Evolutionary conservation across 768 basidiomycete species (phyloP), one percentile per base, ranked within the genome.

Genomic region (Fistulinella prunicolor): DNA sequence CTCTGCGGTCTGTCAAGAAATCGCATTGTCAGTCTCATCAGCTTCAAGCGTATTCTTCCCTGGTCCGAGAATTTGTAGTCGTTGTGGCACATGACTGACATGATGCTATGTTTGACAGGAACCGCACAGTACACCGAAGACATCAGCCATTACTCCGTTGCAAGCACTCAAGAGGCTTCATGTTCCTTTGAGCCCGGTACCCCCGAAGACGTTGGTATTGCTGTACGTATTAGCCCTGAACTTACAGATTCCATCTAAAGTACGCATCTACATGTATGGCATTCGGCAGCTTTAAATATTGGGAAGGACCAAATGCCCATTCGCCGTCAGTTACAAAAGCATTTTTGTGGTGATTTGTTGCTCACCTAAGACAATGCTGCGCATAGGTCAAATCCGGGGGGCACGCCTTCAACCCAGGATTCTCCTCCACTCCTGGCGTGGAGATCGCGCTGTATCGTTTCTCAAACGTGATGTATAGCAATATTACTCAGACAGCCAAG

Each of bases 101-200:
- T 14, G 30, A n/a, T n/a, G n/a, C n/a, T n/a, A n/a, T 32, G 7
- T 32, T 32, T 14, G 30, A 19, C 35, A 36, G 35, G n/a, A 17
- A 5, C 35, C 7, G n/a, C 5, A n/a, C 5, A 36, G n/a, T 36
- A 36, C 17, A 16, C 35, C 6, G 6, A 36, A 36, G 35, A 36
- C 10, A 36, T 36, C 17, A 8, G 17, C 7, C 35, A 36, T 19
- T 36, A 17, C 13, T 8, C 35, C 6, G 2, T 19, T 19, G 79
- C 80, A 4, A 81, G 77, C 53, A 57, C 69, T 0, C 71, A 80
- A 45, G 2, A 44, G 1, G 57, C 82, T 0, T 62, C 70, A 2
- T 85, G 82, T 57, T 74, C 76, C 9, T 81, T 85, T 9, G 78
- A 83, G 53, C 82, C 82, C 3, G 79, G 76, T 9, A 78, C 72